Percentiles rank a stretch among this genome's conserved stretches.
These are phyloP conservation scores for Calvatia gigantea DNA, from an alignment of 768 basidiomycete species.

Conservation along the genomic window DNA sequence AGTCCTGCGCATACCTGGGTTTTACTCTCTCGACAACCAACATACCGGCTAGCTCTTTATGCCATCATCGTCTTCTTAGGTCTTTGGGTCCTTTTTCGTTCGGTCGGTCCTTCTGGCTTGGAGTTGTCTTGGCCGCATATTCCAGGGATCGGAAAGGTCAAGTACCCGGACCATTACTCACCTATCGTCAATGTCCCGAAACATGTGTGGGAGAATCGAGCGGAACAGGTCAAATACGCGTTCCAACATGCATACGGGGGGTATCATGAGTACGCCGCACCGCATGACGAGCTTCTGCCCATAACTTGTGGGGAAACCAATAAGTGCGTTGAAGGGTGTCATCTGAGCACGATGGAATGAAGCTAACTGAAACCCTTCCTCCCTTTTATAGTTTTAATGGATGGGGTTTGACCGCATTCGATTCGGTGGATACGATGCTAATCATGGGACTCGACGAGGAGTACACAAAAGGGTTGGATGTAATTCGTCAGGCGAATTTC, in stretches of 20 bases:
- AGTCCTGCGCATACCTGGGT: constrained; percentile 1
- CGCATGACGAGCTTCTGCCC: constrained; percentile 62
- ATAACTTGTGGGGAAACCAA: constrained; percentile 42
- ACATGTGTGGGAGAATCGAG: constrained; percentile 47
- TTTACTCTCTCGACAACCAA: constrained; percentile 20
- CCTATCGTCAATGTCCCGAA: constrained; percentile 22
- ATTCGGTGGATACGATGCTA: constrained; percentile 83
- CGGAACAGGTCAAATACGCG: constrained; percentile 54
- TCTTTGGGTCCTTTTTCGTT: constrained; percentile 25
- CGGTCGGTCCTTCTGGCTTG: constrained; percentile 14
- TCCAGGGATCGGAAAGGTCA: constrained; percentile 8
- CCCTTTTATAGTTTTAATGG: constrained; percentile 60
- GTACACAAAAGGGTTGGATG: constrained; percentile 58
- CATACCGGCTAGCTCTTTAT: constrained; percentile 28
- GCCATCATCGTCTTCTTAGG: constrained; percentile 22
- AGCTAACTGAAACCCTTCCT: neutral
- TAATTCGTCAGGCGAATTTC: constrained; percentile 49
- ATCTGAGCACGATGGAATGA: neutral
- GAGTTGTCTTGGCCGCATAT: constrained; percentile 7
- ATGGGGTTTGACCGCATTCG: constrained; percentile 76
- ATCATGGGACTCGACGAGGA: constrained; percentile 76
- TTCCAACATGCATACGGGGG: constrained; percentile 68
- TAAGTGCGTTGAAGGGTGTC: constrained; percentile 38
- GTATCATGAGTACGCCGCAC: constrained; percentile 58
- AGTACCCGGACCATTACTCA: constrained; percentile 10